These are phyloP conservation scores for Triangularia verruculosa DNA, from an alignment of 2,329 filamentous ascomycete genomes.

Conservation along the genomic window DNA sequence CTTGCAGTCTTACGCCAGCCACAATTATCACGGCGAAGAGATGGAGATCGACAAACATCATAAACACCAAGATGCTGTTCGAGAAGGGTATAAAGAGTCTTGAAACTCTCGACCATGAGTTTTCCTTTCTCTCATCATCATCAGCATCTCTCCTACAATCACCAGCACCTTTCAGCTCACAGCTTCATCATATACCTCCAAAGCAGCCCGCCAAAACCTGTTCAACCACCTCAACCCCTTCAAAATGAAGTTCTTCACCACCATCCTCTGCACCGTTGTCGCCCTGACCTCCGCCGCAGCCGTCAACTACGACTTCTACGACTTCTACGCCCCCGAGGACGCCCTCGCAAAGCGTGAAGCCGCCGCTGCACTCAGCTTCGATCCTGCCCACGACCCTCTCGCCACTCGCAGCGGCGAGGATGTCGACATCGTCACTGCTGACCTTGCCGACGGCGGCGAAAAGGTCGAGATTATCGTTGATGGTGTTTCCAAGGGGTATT, in stretches of 20 bases:
- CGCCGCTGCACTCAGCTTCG: not conserved
- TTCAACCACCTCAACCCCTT: not conserved
- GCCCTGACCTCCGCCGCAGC: not conserved
- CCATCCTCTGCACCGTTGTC: not conserved
- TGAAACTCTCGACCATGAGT: not conserved
- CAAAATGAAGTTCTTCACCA: not conserved
- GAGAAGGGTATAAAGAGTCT: not conserved
- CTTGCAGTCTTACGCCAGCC: not conserved
- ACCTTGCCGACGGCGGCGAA: not conserved
- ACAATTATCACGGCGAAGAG: not conserved
- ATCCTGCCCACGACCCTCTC: not conserved
- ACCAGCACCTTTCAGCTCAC: not conserved
- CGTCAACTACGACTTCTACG: not conserved
- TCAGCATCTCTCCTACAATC: not conserved
- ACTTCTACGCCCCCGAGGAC: not conserved
- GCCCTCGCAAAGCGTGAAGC: not conserved
- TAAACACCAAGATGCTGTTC: not conserved
- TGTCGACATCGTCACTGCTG: not conserved
- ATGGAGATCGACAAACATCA: not conserved
- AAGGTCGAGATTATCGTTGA: not conserved
- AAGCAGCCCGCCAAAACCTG: not conserved
- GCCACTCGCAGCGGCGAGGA: not conserved
- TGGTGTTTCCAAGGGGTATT: not conserved
- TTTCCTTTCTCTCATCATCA: not conserved
- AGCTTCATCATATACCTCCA: not conserved